Conservation (phyloP, 2,329 filamentous ascomycete species). For the Fulvia fulva region DNA sequence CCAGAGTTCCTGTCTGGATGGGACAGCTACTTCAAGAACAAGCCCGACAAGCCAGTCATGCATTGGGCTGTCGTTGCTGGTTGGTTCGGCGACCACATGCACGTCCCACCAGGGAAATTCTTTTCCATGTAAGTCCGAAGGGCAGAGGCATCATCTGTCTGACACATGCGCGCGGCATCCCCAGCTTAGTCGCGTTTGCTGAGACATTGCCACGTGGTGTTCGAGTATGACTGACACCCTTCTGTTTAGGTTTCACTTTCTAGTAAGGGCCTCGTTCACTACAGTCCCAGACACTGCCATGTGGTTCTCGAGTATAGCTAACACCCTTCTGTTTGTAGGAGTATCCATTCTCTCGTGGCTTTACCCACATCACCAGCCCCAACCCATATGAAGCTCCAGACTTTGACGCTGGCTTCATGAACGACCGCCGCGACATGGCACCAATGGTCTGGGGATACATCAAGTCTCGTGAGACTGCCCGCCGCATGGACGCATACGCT, state of each 20-base stretch:
- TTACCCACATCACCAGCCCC: conserved; percentile 56
- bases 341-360: conserved; percentile 66
- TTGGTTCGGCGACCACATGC: conserved; percentile 50
- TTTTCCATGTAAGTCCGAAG: too few species aligned
- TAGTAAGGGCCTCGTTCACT: conserved; percentile 56
- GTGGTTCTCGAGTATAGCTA: too few species aligned
- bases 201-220: too few species aligned
- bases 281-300: too few species aligned
- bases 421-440: conserved; percentile 78
- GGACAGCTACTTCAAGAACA: conserved; percentile 79
- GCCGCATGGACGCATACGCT: conserved; percentile 72
- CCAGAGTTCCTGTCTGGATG: conserved; percentile 70
- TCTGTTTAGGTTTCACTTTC: conserved; percentile 80
- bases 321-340: too few species aligned
- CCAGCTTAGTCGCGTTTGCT: too few species aligned
- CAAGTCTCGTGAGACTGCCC: conserved; percentile 74
- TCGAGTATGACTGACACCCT: too few species aligned
- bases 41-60: conserved; percentile 83
- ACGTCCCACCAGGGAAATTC: conserved; percentile 71
- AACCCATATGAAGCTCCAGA: conserved; percentile 65
- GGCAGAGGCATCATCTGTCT: too few species aligned
- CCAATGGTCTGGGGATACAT: conserved; percentile 83
- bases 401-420: conserved; percentile 73
- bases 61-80: conserved; percentile 75
- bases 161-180: too few species aligned